Evolutionary conservation across 176 grass and related monocot genomes (phyloP), one percentile per base, ranked within the genome.

Genomic region (Carex kokanica): DNA sequence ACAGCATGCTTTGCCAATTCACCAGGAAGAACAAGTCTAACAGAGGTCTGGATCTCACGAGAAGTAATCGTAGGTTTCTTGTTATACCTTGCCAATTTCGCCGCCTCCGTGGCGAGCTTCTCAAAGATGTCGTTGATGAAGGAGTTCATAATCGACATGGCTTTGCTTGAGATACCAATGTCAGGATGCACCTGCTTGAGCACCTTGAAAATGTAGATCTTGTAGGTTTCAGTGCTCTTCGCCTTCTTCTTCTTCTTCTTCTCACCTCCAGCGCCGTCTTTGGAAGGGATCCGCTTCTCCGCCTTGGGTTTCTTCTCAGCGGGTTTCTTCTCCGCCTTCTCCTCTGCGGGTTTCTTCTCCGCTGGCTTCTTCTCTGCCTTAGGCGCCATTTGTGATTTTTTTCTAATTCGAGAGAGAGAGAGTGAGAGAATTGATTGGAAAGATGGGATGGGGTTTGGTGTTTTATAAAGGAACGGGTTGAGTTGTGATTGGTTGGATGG

Each of bases 191-290:
- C 86, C 88, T 93, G 91, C 81, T 97, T 97, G 0, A 97, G 87
- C 70, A 89, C 92, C 86, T 92, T 97, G 81, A 87, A 97, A 83
- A 94, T 97, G 88, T 97, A 97, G 87, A 92, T 97, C 84, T 97
- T 97, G 87, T 97, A 97, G 0, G 94, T 92, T 84, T 94, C 92
- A 0, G 24, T 63, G 56, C 56, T 62, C 79, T 81, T 81, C 2
- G 79, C 79, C 79, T 81, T 81, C 59, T 81, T 81, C 79, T 81
- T 74, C 55, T 80, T 80, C 55, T 61, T 80, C 78, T 80, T 61
- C 16, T 61, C 78, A 34, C 32, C 32, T 34, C 32, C 32, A 14
- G 11, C 75, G 6, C 53, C 53, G 75, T 53, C 78, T 0, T 80
- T 34, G 32, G 32, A 3, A 34, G 78, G 78, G 25, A 80, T 61